Evolutionary conservation across 257 asterid species (phyloP), one percentile per base, ranked within the genome.

Genomic region (Fraxinus excelsior): DNA sequence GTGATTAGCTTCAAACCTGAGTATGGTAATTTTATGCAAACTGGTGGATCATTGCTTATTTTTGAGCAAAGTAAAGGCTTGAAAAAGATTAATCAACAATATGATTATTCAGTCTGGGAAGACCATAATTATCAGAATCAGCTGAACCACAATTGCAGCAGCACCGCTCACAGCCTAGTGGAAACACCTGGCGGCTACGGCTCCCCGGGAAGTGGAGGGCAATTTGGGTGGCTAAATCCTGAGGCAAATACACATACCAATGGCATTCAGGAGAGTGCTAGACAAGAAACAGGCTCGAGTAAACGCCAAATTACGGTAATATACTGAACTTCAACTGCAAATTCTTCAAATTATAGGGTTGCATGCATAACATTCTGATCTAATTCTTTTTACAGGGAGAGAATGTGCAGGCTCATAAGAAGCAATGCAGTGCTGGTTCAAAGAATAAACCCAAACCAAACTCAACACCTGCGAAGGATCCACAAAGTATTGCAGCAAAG

Each of bases 401-500:
- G 73, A 86, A 81, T 76, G 51, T 58, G 74, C 93, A 91, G 77
- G 85, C 86, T 74, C 21, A 62, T 31, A 94, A 92, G 88, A 92
- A 94, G 83, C 96, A 91, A 71, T 92, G 97, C 70, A 81, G 32
- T 62, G 81, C 25, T 2, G 82, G 42, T 38, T 67, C 92, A 3
- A 91, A 82, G 86, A 88, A 23, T 25, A 62, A 81, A 79, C 77
- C 80, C 2, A 92, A 89, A 80, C 66, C 86, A 1, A 92, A 84
- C 82, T 32, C 81, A 19, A 60, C 88, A 3, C 83, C 84, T 68
- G 74, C 87, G 1, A 94, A 91, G 85, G 98, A 91, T 84, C 97
- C 97, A 76, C 96, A 90, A 80, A 94, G 97, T 70, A 81, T 91
- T 74, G 97, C 98, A 81, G 98, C 98, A 71, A 94, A 94, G 97